Conservation (phyloP, 73 alveolate species). For the Paramecium octaurelia region DNA sequence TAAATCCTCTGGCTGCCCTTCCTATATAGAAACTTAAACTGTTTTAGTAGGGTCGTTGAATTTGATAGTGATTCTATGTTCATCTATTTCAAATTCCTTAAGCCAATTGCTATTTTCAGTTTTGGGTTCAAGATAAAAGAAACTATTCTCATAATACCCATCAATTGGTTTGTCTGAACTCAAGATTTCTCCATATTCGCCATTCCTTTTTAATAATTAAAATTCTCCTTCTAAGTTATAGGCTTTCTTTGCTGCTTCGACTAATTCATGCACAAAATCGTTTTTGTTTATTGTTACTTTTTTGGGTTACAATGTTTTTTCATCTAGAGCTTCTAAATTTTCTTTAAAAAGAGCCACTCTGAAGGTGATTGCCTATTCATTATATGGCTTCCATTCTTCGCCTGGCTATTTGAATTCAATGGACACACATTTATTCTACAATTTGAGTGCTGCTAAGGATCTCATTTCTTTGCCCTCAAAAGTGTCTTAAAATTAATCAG, state of each 20-base stretch:
- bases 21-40: neutral
- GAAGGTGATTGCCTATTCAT: neutral
- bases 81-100: conserved; percentile 49
- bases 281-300: neutral
- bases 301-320: neutral
- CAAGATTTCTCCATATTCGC: conserved; percentile 34
- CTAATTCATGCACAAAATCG: conserved; percentile 29
- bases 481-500: conserved; percentile 53
- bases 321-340: conserved; percentile 29
- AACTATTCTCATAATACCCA: neutral
- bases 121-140: neutral
- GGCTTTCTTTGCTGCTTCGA: neutral
- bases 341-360: conserved; percentile 41
- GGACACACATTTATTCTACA: neutral
- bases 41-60: conserved; percentile 42
- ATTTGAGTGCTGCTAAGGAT: conserved; percentile 9
- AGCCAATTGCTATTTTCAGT: conserved; percentile 23
- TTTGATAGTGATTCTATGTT: conserved; percentile 45
- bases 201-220: conserved; percentile 11
- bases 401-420: conserved; percentile 6
- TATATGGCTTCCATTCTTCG: conserved; percentile 50
- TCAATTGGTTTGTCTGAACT: neutral
- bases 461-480: conserved; percentile 45
- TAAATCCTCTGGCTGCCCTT: neutral
- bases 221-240: conserved; percentile 6